Conservation (phyloP, 139 green algal species). For the Micromonas pusilla region DNA sequence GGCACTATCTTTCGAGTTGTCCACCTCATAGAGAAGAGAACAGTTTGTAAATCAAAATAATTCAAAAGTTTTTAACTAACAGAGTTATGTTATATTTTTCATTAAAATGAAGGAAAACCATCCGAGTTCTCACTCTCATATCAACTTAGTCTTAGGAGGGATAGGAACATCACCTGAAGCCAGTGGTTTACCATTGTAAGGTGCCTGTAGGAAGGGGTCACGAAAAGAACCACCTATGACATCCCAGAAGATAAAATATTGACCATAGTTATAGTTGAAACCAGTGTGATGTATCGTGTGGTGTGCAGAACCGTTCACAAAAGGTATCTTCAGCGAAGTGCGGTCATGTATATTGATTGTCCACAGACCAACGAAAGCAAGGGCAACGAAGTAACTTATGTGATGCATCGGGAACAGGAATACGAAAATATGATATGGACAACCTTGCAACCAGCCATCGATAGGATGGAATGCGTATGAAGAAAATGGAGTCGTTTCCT, state of each 20-base stretch:
- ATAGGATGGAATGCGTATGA: slow-evolving; percentile 23
- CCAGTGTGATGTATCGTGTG: slow-evolving; percentile 21
- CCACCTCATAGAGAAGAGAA: no score
- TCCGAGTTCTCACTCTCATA: not conserved
- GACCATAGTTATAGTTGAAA: slow-evolving; percentile 23
- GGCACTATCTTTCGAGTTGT: no score
- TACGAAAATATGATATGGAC: slow-evolving; percentile 16
- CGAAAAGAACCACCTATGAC: not conserved
- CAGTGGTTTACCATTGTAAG: not conserved
- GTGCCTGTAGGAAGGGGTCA: not conserved
- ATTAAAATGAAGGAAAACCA: not conserved
- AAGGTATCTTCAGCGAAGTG: not conserved
- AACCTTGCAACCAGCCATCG: slow-evolving; percentile 22
- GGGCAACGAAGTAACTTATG: slow-evolving; percentile 13
- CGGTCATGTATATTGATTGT: slow-evolving; percentile 26
- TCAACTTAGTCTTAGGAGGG: not conserved
- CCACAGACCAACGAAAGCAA: slow-evolving; percentile 22
- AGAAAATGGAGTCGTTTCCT: slow-evolving; percentile 19
- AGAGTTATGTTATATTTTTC: not conserved
- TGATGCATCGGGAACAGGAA: slow-evolving; percentile 27
- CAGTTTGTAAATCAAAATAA: no score
- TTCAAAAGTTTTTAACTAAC: no score
- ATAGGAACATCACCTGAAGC: not conserved
- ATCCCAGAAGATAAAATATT: slow-evolving; percentile 26
- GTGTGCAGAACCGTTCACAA: slow-evolving; percentile 13